Percentiles rank a stretch among this genome's conserved stretches.
These are phyloP conservation scores for Globisporangium takayamanum DNA, from an alignment of 352 stramenopile genomes.

Conservation along the genomic window DNA sequence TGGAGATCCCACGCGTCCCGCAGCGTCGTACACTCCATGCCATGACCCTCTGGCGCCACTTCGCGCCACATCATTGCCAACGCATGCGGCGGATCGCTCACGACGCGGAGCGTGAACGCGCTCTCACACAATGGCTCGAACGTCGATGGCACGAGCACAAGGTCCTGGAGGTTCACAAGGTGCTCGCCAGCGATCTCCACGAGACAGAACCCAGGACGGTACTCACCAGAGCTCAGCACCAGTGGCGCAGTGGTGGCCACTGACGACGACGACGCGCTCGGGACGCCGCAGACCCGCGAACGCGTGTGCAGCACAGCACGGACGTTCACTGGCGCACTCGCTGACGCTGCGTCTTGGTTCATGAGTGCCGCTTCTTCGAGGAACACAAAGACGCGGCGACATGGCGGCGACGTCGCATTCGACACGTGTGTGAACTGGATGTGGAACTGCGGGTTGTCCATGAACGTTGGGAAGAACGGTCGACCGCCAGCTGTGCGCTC, in stretches of 20 bases:
- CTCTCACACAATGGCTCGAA: constrained; percentile 41
- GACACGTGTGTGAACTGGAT: constrained; percentile 22
- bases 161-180: constrained; percentile 24
- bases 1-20: constrained; percentile 42
- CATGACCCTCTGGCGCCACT: constrained; percentile 49
- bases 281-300: constrained; percentile 43
- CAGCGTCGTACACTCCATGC: constrained; percentile 37
- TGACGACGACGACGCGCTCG: constrained; percentile 13
- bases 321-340: constrained; percentile 56
- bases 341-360: constrained; percentile 18
- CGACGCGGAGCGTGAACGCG: constrained; percentile 49
- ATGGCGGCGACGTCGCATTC: background rate
- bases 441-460: constrained; percentile 78
- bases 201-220: constrained; percentile 73
- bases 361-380: constrained; percentile 46
- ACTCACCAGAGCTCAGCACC: constrained; percentile 68
- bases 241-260: constrained; percentile 12
- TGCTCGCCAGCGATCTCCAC: constrained; percentile 35
- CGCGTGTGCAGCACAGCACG: constrained; percentile 41
- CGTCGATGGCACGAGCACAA: constrained; percentile 72
- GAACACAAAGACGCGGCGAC: constrained; percentile 47
- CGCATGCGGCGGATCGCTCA: constrained; percentile 46
- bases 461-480: constrained; percentile 70
- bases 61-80: constrained; percentile 19
- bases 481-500: constrained; percentile 40